phyloP scores from a whole-genome alignment of 2,329 filamentous ascomycete genomes.

The Hypoxylon sp. region DNA sequence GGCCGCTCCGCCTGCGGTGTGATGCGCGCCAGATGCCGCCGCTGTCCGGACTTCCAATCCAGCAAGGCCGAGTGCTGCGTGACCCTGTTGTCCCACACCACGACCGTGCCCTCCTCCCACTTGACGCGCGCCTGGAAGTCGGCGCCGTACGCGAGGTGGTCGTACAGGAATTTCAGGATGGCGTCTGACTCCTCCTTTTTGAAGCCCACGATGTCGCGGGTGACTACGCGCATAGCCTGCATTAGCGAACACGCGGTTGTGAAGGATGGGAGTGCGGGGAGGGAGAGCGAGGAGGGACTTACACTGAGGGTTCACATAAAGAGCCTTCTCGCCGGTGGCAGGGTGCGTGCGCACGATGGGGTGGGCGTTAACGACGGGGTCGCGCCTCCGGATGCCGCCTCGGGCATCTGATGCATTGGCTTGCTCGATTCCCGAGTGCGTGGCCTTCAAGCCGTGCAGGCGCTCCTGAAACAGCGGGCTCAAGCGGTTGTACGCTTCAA shows the following conservation, averaged over 20 bases:
- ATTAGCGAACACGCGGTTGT: slow-evolving; percentile 11
- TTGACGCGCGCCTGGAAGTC: slow-evolving; percentile 81
- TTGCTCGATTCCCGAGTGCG: slow-evolving; percentile 87
- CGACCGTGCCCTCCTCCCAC: slow-evolving; percentile 84
- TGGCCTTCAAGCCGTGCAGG: slow-evolving; percentile 82
- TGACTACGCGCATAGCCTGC: slow-evolving; percentile 64
- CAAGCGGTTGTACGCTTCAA: slow-evolving; percentile 83
- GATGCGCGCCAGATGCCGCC: slow-evolving; percentile 83
- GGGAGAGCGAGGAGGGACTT: slow-evolving; percentile 52
- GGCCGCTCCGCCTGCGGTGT: slow-evolving; percentile 86
- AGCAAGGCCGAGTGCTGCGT: slow-evolving; percentile 83
- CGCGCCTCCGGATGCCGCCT: slow-evolving; percentile 78
- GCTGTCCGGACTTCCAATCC: slow-evolving; percentile 84
- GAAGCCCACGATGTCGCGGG: slow-evolving; percentile 81
- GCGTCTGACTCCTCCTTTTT: slow-evolving; percentile 90
- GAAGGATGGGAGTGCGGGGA: neutral
- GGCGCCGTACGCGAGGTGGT: slow-evolving; percentile 78
- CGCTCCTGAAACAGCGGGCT: slow-evolving; percentile 83
- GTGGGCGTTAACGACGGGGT: slow-evolving; percentile 80
- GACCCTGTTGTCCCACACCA: slow-evolving; percentile 88
- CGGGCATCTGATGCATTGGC: slow-evolving; percentile 74
- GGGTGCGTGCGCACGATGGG: slow-evolving; percentile 86
- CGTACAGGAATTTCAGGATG: slow-evolving; percentile 80
- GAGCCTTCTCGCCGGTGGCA: slow-evolving; percentile 83
- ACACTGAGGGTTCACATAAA: slow-evolving; percentile 88